Evolutionary conservation across 2,329 filamentous ascomycete genomes (phyloP).

Genomic region (Diaporthe sp.): DNA sequence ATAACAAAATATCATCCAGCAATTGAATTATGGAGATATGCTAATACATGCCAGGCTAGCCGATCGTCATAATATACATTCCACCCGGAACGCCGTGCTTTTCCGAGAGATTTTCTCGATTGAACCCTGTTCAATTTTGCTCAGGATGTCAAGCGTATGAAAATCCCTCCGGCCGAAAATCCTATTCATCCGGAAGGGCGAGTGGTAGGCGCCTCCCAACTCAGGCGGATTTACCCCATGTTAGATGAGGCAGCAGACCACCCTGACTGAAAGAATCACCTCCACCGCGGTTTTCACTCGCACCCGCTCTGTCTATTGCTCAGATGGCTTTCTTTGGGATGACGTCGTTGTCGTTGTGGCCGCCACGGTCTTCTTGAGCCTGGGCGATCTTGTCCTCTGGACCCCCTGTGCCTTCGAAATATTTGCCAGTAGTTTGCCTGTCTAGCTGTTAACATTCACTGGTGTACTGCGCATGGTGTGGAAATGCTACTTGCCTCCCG

Average conservation of each 20-base stretch:
- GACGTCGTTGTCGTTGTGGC: conserved; percentile 54
- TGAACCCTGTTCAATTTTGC: conserved; percentile 7
- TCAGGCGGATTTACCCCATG: conserved; percentile 52
- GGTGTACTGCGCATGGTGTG: neutral
- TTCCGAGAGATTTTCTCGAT: neutral
- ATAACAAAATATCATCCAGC: neutral
- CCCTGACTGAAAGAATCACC: conserved; percentile 52
- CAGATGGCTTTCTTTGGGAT: conserved; percentile 46
- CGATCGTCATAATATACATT: conserved; percentile 9
- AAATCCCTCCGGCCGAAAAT: conserved; percentile 57
- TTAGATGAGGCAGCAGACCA: conserved; percentile 54
- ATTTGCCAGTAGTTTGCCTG: conserved; percentile 58
- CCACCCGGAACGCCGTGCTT: conserved; percentile 5
- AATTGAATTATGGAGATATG: neutral
- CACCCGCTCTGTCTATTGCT: conserved; percentile 38
- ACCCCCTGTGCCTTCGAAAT: conserved; percentile 59
- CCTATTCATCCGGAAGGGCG: conserved; percentile 56
- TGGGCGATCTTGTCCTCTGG: conserved; percentile 55
- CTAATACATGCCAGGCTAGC: conserved; percentile 26
- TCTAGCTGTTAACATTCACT: conserved; percentile 35
- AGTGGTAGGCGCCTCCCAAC: conserved; percentile 56
- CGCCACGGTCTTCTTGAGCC: conserved; percentile 48
- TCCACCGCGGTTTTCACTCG: conserved; percentile 24
- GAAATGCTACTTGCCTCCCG: conserved; percentile 54
- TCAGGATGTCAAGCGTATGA: conserved; percentile 54